A percentile compares a stretch with the other conserved stretches of the same genome.
Conservation (phyloP, 768 basidiomycete genomes). For the Phylloporus sp. region DNA sequence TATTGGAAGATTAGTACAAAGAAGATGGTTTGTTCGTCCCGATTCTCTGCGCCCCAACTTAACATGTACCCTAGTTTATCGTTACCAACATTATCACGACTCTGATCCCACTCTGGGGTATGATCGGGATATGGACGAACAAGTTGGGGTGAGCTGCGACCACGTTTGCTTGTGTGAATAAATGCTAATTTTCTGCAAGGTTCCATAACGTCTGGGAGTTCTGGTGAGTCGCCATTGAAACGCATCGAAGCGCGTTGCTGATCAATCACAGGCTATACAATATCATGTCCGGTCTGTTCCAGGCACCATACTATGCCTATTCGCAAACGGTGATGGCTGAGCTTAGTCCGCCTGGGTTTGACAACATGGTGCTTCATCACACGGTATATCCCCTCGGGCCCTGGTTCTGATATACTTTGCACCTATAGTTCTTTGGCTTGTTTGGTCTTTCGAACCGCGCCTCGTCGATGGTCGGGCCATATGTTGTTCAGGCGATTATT, state of each 20-base stretch:
- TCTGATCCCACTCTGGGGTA: slow-evolving; percentile 80
- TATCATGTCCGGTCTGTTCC: slow-evolving; percentile 74
- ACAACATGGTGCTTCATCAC: slow-evolving; percentile 59
- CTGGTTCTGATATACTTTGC: neutral
- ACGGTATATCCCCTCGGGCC: neutral
- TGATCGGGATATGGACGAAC: slow-evolving; percentile 79
- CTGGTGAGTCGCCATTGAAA: slow-evolving; percentile 46
- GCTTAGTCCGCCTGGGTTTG: slow-evolving; percentile 81
- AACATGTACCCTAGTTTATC: slow-evolving; percentile 48
- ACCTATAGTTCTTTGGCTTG: slow-evolving; percentile 75
- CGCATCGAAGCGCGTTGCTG: neutral
- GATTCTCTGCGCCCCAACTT: neutral
- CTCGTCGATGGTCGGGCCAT: slow-evolving; percentile 85
- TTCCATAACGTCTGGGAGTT: slow-evolving; percentile 88
- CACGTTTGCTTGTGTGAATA: neutral
- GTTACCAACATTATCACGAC: slow-evolving; percentile 75
- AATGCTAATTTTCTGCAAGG: slow-evolving; percentile 22
- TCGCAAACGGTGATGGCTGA: slow-evolving; percentile 89
- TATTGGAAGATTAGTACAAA: slow-evolving; percentile 79
- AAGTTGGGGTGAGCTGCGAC: slow-evolving; percentile 57
- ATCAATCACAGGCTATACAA: slow-evolving; percentile 62
- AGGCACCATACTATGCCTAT: slow-evolving; percentile 85
- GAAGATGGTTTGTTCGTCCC: slow-evolving; percentile 58
- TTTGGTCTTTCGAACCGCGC: slow-evolving; percentile 83
- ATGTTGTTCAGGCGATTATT: slow-evolving; percentile 82